Conservation (phyloP, 805 yeast species). For the Teunomyces atbi region DNA sequence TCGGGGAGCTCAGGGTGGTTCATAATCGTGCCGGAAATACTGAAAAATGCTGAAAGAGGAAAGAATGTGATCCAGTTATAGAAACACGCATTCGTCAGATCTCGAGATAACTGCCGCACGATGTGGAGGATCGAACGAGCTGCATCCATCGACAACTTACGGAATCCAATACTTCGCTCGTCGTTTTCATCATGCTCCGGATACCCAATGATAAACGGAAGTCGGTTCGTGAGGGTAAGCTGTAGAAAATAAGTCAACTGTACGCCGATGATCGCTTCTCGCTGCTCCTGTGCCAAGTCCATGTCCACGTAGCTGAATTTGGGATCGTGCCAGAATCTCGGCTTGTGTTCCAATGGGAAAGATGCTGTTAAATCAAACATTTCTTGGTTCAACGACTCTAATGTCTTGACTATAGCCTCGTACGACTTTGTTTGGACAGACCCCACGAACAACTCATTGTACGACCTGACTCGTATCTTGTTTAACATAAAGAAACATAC, state of each 20-base stretch:
- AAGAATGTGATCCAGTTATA: slow-evolving; percentile 32
- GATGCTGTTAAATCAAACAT: slow-evolving; percentile 24
- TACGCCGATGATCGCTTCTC: slow-evolving; percentile 18
- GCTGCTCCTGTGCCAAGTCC: background rate
- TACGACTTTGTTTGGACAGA: slow-evolving; percentile 19
- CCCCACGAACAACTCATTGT: slow-evolving; percentile 32
- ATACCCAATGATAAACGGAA: slow-evolving; percentile 23
- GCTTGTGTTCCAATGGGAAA: slow-evolving; percentile 20
- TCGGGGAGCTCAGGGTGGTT: slow-evolving; percentile 30
- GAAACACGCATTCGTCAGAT: slow-evolving; percentile 20
- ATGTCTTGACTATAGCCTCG: slow-evolving; percentile 18
- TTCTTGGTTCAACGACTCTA: slow-evolving; percentile 26
- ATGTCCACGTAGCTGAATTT: slow-evolving; percentile 18
- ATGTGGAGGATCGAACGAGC: slow-evolving; percentile 37
- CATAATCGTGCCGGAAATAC: slow-evolving; percentile 16
- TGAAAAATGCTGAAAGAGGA: slow-evolving; percentile 30
- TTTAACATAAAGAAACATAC: slow-evolving; percentile 17
- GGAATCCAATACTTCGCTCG: slow-evolving; percentile 18
- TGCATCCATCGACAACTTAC: slow-evolving; percentile 31
- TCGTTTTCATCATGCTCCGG: slow-evolving; percentile 13
- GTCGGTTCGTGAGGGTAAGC: slow-evolving; percentile 35
- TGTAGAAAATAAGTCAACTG: slow-evolving; percentile 36
- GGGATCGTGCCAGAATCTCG: slow-evolving; percentile 34
- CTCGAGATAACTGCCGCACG: slow-evolving; percentile 18
- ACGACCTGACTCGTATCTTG: slow-evolving; percentile 29